Evolutionary conservation across 1,139 yeast genomes (phyloP), one percentile per base, ranked within the genome.

Genomic region (Kodamaea derodonti): DNA sequence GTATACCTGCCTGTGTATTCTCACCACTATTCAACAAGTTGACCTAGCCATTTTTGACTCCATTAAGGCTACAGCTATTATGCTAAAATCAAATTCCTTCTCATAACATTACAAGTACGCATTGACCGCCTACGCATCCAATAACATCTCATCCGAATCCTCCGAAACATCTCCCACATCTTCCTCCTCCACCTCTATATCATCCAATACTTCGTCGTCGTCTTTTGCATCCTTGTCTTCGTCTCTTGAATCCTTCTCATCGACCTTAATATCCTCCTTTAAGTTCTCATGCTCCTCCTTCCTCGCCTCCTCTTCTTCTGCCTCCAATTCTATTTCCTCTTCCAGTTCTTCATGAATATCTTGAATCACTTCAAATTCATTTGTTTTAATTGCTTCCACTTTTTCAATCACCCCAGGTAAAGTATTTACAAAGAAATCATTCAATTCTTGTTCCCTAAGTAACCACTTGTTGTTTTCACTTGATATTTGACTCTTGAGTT

Each of bases 401-500:
- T 56, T 56, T 4, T 47, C 53, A 22, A 60, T 48, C 4, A 69
- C 59, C 11, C 49, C 52, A 3, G 50, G 44, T 32, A 71, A 51
- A 27, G 61, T 60, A 10, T 51, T 54, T 4, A 51, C 51, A 28
- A 74, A 41, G 42, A 72, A 73, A 28, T 56, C 60, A 20, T 60
- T 56, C 45, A 74, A 56, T 11, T 57, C 56, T 14, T 53, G 51
- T 40, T 70, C 73, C 35, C 73, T 51, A 2, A 52, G 40, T 6
- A 56, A 58, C 78, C 79, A 72, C 39, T 62, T 61, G 33, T 52
- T 57, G 40, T 65, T 69, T 24, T 59, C 54, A 8, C 54, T 49
- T 3, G 48, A 45, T 18, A 66, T 47, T 30, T 62, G 68, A 33
- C 54, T 51, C 38, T 62, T 64, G 14, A 65, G 54, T 30, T 54